Evolutionary conservation across 805 yeast species (phyloP).

Genomic region (Clavispora asparagi): DNA sequence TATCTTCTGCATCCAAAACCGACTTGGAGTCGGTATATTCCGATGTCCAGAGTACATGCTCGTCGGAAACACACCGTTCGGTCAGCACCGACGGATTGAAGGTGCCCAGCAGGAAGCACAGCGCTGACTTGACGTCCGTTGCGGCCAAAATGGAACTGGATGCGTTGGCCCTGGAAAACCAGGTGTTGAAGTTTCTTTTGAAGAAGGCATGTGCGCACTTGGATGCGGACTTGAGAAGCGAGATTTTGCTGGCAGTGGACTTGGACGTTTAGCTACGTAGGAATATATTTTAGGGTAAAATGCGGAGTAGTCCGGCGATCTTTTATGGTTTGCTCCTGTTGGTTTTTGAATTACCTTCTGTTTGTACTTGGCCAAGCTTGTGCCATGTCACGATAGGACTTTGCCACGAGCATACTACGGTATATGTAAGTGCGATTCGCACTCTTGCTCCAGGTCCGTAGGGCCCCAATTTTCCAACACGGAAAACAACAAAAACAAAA

Average conservation of each 20-base stretch:
- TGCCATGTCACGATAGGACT: too few species aligned
- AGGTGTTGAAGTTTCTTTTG: conserved; percentile 21
- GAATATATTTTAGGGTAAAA: background rate
- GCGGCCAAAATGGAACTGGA: conserved; percentile 5
- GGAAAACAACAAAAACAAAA: too few species aligned
- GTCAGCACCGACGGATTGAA: background rate
- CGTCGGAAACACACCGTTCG: background rate
- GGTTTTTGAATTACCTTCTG: too few species aligned
- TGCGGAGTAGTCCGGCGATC: too few species aligned
- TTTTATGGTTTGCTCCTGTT: too few species aligned
- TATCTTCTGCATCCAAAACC: conserved; percentile 13
- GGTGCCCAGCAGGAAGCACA: background rate
- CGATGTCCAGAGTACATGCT: conserved; percentile 14
- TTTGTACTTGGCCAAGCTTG: too few species aligned
- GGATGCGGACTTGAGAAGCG: conserved; percentile 13
- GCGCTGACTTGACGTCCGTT: conserved; percentile 5
- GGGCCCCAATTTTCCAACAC: too few species aligned
- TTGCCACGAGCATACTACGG: too few species aligned
- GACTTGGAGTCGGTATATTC: conserved; percentile 28
- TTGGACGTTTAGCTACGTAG: background rate
- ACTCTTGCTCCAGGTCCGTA: too few species aligned
- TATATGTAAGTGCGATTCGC: too few species aligned
- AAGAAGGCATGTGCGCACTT: conserved; percentile 21
- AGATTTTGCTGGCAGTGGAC: conserved; percentile 13
- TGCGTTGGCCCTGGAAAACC: conserved; percentile 20